Base-by-base conservation (phyloP, 768 basidiomycete genomes). In the Boletus eberwhitei region DNA sequence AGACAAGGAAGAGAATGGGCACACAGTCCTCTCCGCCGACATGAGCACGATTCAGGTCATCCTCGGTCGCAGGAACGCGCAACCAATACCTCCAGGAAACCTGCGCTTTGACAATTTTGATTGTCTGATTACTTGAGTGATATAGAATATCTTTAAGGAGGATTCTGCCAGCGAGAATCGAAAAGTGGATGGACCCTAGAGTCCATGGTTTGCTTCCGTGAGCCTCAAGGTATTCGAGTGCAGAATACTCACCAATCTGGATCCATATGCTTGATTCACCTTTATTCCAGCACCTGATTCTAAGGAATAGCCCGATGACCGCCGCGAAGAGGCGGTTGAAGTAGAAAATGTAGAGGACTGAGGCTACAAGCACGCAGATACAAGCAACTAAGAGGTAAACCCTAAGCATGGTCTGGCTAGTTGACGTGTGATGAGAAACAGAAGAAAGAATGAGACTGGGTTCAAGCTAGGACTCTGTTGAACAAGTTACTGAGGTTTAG, bases 81-180 rank as follows among this genome's bases (percentile, higher is more conserved):
- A 92, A 79, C 96, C 96, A 98, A 69, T 96, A 98, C 59, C 92
- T 80, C 93, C 95, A 98, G 60, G 88, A 88, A 45, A 98, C 70
- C 65, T 92, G 85, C 2, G 86, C 90, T 71, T 92, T 90, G 44
- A 92, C 82, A 48, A 93, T 79, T 57, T 85, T 84, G 41, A 95
- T 77, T 19, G 89, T 91, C 69, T 97, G 89, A 71, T 96, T 98
- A 66, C 90, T 88, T 2, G 93, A 95, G 70, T 96, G 85, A 69
- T 98, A 98, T 17, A 81, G 77, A 32, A 97, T 68, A 67, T 98
- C 90, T 74, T 91, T 93, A 62, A 98, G 77, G 21, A 95, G 79
- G 48, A 98, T 84, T 58, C 94, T 77, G 32, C 96, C 96, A 2
- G 89, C 85, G 37, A 98, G 73, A 11, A 93, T 74, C 3, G 95